Percentiles rank a stretch among this genome's conserved stretches.
phyloP scores from a whole-genome alignment of 192 early-diverging fungal species.

The Linnemannia hyalina region DNA sequence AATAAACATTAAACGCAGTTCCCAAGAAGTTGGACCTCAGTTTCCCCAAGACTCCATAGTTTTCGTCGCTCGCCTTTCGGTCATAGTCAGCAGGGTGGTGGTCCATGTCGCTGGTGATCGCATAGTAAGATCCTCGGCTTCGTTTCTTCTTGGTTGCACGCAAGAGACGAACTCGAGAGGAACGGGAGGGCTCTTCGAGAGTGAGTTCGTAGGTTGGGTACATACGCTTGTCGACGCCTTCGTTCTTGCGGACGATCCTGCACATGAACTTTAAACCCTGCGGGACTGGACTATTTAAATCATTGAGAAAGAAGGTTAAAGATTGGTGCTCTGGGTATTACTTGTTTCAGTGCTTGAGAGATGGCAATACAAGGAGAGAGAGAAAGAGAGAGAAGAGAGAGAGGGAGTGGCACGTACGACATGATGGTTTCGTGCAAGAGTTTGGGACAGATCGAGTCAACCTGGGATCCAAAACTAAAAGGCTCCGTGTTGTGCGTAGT shows the following conservation, averaged over 20 bases:
- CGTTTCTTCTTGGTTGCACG: conserved; percentile 80
- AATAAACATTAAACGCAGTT: conserved; percentile 85
- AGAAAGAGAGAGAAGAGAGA: not conserved
- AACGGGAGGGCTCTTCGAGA: conserved; percentile 66
- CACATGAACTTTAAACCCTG: conserved; percentile 77
- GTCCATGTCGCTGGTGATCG: conserved; percentile 61
- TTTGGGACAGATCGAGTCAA: conserved; percentile 43
- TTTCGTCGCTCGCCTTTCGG: conserved; percentile 23
- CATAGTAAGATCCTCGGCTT: conserved; percentile 72
- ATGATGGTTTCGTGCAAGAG: conserved; percentile 43
- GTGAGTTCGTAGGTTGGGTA: conserved; percentile 80
- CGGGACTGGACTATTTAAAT: conserved; percentile 71
- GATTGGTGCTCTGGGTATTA: not conserved
- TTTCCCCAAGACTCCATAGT: conserved; percentile 37
- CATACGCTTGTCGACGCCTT: conserved; percentile 69
- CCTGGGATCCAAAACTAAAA: conserved; percentile 34
- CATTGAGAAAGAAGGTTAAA: not conserved
- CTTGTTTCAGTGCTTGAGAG: not conserved
- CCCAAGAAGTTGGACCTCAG: conserved; percentile 89
- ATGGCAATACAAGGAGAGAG: not conserved
- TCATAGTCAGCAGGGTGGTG: conserved; percentile 20
- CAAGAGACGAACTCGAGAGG: conserved; percentile 66
- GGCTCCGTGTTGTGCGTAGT: conserved; percentile 33
- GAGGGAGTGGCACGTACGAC: conserved; percentile 31
- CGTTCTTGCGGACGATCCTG: conserved; percentile 72